Base-by-base conservation (phyloP, 2,329 filamentous ascomycete genomes). In the Cladorrhinum sp. region DNA sequence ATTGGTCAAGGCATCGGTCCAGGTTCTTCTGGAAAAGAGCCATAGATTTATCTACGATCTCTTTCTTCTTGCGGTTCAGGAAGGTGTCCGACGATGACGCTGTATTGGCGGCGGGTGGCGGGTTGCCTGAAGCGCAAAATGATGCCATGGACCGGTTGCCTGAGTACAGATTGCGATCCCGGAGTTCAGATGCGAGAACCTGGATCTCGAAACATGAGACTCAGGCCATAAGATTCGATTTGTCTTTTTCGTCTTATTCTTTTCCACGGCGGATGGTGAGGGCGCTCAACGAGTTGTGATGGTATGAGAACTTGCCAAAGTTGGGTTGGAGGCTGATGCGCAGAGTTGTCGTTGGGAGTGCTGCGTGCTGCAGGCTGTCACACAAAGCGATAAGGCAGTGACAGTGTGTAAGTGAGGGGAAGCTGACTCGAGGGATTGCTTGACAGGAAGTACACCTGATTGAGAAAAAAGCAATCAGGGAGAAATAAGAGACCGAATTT, bases 31-130 rank as follows among this genome's bases (percentile, higher is more conserved):
- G 49, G 36, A 68, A 59, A 58, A 62, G 39, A 65, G 60, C 65
- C 69, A 70, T 70, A 65, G 65, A 66, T 69, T 30, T 61, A n/a
- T 64, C 65, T 14, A 70, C 54, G 20, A 69, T 68, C 57, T 64
- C 62, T 55, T 68, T 62, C 61, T 68, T 68, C 54, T 64, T 64
- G 53, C 63, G 60, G 52, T 62, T 64, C 55, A 69, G 51, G 62
- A 65, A 62, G 60, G 56, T 65, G 55, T 64, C 61, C 48, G 61
- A 52, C 39, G 48, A 49, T 16, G 21, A 24, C 46, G 46, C 33
- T 36, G 21, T 24, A 16, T 60, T 42, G 39, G 59, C 54, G 33
- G 33, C 12, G 33, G 64, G 61, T 62, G 65, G 60, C 54, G 62
- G 56, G 55, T 59, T 65, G 60, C 60, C 62, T 63, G 60, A 64